phyloP scores from a whole-genome alignment of 2,329 filamentous ascomycete genomes.

The Penicillium sp. region DNA sequence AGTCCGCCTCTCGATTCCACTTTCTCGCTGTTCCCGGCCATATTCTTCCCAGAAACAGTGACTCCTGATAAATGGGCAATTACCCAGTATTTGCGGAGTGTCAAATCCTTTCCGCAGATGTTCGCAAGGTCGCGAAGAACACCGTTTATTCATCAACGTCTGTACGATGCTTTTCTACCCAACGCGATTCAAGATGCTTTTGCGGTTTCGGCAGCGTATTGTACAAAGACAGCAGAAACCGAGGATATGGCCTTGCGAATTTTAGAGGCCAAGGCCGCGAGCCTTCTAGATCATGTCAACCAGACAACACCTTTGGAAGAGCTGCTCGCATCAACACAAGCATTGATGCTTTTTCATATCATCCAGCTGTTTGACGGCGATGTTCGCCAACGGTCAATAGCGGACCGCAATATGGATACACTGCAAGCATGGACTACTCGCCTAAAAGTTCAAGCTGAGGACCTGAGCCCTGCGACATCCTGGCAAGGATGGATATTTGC shows the following conservation, averaged over 20 bases:
- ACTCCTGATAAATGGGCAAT: constrained; percentile 12
- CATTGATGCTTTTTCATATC: constrained; percentile 7
- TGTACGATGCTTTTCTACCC: constrained; percentile 16
- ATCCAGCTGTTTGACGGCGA: constrained; percentile 21
- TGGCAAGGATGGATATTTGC: constrained; percentile 18
- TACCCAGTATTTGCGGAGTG: not conserved
- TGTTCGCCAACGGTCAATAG: constrained; percentile 13
- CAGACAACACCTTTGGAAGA: not conserved
- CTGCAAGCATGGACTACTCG: constrained; percentile 7
- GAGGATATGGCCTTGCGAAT: constrained; percentile 14
- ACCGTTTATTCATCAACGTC: constrained; percentile 16
- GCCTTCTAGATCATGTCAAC: not conserved
- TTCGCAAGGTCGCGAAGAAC: constrained; percentile 9
- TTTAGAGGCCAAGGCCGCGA: constrained; percentile 6
- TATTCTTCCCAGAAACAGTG: constrained; percentile 5
- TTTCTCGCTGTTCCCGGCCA: not conserved
- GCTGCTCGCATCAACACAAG: constrained; percentile 8
- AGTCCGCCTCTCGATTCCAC: not conserved
- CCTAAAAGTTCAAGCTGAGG: constrained; percentile 7
- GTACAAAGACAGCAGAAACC: constrained; percentile 8
- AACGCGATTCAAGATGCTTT: constrained; percentile 19
- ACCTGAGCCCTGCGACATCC: not conserved
- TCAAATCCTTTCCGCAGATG: constrained; percentile 10
- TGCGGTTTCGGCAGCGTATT: constrained; percentile 12
- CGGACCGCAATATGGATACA: constrained; percentile 12